These are phyloP conservation scores for Flaveria sonorensis DNA, from an alignment of 129 eudicot species.

Conservation along the genomic window DNA sequence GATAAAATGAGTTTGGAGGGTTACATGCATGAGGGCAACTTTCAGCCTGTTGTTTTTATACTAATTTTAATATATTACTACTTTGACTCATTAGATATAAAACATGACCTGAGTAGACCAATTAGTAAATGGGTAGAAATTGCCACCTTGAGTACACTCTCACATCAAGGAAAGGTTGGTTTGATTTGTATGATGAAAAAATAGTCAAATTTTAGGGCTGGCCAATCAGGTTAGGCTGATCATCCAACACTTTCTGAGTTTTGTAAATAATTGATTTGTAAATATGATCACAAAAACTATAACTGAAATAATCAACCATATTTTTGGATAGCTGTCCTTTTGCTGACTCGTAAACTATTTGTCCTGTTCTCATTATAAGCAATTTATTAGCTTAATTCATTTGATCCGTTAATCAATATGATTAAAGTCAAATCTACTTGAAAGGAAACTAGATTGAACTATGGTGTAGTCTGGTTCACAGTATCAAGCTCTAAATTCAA, in stretches of 20 bases:
- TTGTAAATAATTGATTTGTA: too few relatives aligned
- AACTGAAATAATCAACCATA: not conserved
- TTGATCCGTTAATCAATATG: too few relatives aligned
- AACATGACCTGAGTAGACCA: too few relatives aligned
- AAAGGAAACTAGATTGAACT: too few relatives aligned
- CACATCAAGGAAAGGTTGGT: not conserved
- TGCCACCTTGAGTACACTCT: not conserved
- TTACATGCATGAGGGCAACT: not conserved
- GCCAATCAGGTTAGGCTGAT: not conserved
- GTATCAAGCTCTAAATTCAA: conserved; percentile 4
- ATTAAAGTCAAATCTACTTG: too few relatives aligned
- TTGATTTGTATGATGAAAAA: not conserved
- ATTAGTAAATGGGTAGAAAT: not conserved
- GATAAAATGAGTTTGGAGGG: not conserved
- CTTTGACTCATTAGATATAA: not conserved
- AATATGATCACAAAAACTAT: not conserved
- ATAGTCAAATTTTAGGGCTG: not conserved
- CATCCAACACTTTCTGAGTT: not conserved
- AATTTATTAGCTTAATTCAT: not conserved
- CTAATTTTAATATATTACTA: not conserved
- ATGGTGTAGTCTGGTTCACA: not conserved
- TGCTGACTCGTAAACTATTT: too few relatives aligned
- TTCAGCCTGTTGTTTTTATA: not conserved
- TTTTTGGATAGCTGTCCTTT: not conserved
- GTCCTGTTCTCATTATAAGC: not conserved